These are phyloP conservation scores for Jacaranda copaia DNA, from an alignment of 257 asterid genomes.

Conservation along the genomic window DNA sequence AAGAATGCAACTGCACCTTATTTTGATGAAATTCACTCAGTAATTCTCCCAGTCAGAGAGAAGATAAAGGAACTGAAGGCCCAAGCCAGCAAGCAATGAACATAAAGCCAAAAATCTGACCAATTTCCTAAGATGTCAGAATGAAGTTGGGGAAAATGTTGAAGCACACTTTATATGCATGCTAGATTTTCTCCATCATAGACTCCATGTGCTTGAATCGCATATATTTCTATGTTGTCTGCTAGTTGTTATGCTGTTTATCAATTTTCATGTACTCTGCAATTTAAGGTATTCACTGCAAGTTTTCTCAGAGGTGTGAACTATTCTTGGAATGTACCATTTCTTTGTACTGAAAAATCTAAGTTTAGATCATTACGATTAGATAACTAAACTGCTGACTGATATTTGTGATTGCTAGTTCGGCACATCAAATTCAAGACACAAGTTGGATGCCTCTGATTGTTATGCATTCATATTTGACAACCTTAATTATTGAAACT, in stretches of 20 bases:
- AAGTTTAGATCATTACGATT: background rate
- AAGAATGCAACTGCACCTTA: conserved; percentile 75
- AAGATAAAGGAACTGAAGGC: conserved; percentile 46
- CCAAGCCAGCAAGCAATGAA: conserved; percentile 38
- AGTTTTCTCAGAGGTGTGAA: conserved; percentile 3
- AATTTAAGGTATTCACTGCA: background rate
- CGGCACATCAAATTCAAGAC: background rate
- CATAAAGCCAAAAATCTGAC: background rate
- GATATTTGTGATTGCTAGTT: background rate
- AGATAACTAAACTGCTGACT: background rate
- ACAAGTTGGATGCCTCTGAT: background rate
- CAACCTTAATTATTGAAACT: no score
- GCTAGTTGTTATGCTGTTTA: conserved; percentile 2
- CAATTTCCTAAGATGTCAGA: conserved; percentile 6
- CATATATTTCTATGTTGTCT: background rate
- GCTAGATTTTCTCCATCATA: background rate
- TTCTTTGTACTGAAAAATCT: background rate
- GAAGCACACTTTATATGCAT: conserved; percentile 12
- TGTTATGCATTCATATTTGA: no score
- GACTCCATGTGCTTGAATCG: background rate
- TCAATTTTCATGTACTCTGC: conserved; percentile 14
- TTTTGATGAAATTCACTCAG: conserved; percentile 70
- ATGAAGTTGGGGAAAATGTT: background rate
- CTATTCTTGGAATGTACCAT: background rate
- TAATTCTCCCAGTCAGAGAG: conserved; percentile 47